phyloP scores from a whole-genome alignment of 768 basidiomycete genomes.

The Collybiopsis luxurians region DNA sequence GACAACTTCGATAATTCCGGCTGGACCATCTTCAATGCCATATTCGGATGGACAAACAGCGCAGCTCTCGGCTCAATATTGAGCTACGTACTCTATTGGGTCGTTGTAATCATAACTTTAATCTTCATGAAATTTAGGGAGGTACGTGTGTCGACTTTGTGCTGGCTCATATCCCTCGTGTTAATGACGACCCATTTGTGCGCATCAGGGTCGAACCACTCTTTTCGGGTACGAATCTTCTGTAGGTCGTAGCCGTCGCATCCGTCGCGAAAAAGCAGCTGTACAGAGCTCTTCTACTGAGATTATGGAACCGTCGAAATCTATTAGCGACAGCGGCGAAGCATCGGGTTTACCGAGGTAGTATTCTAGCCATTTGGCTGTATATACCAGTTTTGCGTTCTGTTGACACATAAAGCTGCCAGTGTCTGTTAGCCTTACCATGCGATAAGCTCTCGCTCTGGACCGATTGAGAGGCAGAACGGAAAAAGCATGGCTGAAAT shows the following conservation, averaged over 20 bases:
- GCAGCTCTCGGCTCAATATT: conserved; percentile 78
- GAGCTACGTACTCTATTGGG: conserved; percentile 90
- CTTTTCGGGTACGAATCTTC: conserved; percentile 57
- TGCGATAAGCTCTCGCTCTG: too few relatives aligned
- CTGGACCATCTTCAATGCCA: conserved; percentile 81
- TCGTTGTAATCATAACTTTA: conserved; percentile 70
- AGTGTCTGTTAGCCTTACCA: too few relatives aligned
- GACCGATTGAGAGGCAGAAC: too few relatives aligned
- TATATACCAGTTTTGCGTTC: too few relatives aligned
- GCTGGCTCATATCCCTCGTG: not conserved
- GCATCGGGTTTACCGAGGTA: too few relatives aligned
- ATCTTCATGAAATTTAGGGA: conserved; percentile 65
- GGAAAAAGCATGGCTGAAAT: too few relatives aligned
- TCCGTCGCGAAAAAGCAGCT: conserved; percentile 15
- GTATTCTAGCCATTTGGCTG: too few relatives aligned
- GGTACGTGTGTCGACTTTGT: conserved; percentile 28
- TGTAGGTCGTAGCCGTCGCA: conserved; percentile 33
- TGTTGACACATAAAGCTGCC: too few relatives aligned
- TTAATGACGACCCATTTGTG: too few relatives aligned
- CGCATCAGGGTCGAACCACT: conserved; percentile 68
- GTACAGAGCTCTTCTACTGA: too few relatives aligned
- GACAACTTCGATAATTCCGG: conserved; percentile 48
- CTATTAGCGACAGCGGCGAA: too few relatives aligned
- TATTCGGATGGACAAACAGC: conserved; percentile 88
- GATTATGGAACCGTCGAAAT: too few relatives aligned